Evolutionary conservation across 2,329 filamentous ascomycete genomes (phyloP).

Genomic region (Ampelomyces quisqualis): DNA sequence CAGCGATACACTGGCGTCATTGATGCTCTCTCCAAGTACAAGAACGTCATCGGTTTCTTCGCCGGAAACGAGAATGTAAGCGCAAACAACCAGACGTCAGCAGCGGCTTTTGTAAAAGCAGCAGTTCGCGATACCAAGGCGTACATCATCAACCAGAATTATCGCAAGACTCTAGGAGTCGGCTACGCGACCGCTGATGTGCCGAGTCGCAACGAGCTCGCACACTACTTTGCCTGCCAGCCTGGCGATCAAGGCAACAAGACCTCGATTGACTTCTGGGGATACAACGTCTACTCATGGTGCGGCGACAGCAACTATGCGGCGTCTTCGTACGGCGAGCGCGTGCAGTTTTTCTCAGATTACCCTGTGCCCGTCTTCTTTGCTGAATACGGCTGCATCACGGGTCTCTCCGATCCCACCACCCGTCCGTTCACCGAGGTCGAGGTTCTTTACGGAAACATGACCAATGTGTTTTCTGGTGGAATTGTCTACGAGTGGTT

Average conservation of each 20-base stretch:
- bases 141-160: constrained; percentile 77
- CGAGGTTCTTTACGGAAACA: constrained; percentile 75
- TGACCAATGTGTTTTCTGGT: constrained; percentile 86
- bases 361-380: constrained; percentile 98
- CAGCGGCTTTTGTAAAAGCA: constrained; percentile 94
- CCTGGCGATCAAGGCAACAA: constrained; percentile 43
- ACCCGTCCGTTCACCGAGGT: constrained; percentile 85
- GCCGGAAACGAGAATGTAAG: constrained; percentile 97
- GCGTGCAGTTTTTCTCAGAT: constrained; percentile 79
- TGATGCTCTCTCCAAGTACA: constrained; percentile 76
- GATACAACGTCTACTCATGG: constrained; percentile 99
- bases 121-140: constrained; percentile 92
- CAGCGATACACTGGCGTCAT: constrained; percentile 79
- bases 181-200: constrained; percentile 97
- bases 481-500: constrained; percentile 99
- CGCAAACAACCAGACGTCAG: constrained; percentile 78
- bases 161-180: constrained; percentile 73
- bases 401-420: constrained; percentile 40
- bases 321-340: constrained; percentile 74
- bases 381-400: constrained; percentile 96
- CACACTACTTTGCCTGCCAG: constrained; percentile 94
- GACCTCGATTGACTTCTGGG: constrained; percentile 88
- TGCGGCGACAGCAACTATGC: constrained; percentile 79
- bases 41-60: constrained; percentile 95
- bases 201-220: constrained; percentile 75